Evolutionary conservation across 1,139 yeast genomes (phyloP).

Genomic region (Waltiozyma sp.): DNA sequence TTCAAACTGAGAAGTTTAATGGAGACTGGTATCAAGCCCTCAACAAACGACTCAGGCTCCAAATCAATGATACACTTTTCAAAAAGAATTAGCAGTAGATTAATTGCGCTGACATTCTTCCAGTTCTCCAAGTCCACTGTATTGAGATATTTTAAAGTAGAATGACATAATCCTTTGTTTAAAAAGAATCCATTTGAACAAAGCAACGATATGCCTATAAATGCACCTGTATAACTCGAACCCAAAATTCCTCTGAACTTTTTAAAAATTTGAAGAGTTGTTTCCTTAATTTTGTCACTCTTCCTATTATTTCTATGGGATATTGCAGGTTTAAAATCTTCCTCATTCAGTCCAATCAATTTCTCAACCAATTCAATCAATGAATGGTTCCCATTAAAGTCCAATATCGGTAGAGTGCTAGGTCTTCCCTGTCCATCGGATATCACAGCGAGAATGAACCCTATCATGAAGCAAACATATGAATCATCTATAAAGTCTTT

Average conservation of each 20-base stretch:
- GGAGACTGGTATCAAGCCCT: background rate
- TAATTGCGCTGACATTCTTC: background rate
- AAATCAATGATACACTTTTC: constrained; percentile 1
- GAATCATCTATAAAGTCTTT: background rate
- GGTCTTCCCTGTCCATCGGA: background rate
- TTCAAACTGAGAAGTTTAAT: background rate
- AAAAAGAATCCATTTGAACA: constrained; percentile 1
- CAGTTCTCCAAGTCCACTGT: background rate
- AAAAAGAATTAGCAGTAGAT: constrained; percentile 4
- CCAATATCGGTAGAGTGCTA: no score
- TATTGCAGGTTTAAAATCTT: no score
- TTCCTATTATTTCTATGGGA: background rate
- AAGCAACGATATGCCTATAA: constrained; percentile 4
- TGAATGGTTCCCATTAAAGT: no score
- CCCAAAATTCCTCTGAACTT: constrained; percentile 2
- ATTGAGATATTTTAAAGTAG: background rate
- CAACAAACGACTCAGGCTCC: background rate
- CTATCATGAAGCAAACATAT: background rate
- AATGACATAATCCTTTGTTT: background rate
- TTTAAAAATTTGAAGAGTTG: background rate
- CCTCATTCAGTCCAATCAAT: no score
- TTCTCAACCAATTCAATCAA: no score
- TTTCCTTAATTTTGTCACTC: background rate
- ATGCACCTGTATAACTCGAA: constrained; percentile 1
- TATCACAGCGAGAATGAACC: background rate